Conservation (phyloP, 2,329 filamentous ascomycete species). For the Epichloe glyceriae region DNA sequence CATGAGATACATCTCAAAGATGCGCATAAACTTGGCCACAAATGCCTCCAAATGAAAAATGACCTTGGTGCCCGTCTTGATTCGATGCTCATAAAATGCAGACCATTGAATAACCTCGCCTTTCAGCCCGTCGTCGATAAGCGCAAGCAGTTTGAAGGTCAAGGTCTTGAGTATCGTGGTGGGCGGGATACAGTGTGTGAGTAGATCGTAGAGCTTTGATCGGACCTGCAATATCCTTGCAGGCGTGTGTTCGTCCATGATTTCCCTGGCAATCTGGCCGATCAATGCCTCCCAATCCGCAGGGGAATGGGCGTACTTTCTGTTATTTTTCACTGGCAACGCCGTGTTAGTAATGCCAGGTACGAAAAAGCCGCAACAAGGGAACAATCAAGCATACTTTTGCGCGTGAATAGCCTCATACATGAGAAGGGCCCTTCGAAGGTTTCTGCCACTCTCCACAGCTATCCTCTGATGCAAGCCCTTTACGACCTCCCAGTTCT, state of each 20-base stretch:
- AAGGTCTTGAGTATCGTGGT: slow-evolving; percentile 90
- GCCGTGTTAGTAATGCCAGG: slow-evolving; percentile 16
- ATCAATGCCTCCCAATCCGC: slow-evolving; percentile 96
- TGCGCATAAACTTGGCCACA: slow-evolving; percentile 95
- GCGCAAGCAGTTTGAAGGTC: slow-evolving; percentile 79
- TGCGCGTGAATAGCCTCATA: slow-evolving; percentile 95
- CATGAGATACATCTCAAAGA: slow-evolving; percentile 85
- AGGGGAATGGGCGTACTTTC: slow-evolving; percentile 84
- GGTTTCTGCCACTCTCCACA: slow-evolving; percentile 77
- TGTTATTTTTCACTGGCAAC: slow-evolving; percentile 63
- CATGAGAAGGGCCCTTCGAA: slow-evolving; percentile 86
- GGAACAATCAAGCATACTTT: slow-evolving; percentile 50
- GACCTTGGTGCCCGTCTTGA: slow-evolving; percentile 83
- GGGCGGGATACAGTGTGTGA: slow-evolving; percentile 93
- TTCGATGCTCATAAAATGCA: slow-evolving; percentile 92
- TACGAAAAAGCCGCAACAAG: neutral
- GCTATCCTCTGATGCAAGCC: slow-evolving; percentile 76
- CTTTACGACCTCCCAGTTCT: slow-evolving; percentile 67
- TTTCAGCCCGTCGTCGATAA: slow-evolving; percentile 82
- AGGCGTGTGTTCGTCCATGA: slow-evolving; percentile 86
- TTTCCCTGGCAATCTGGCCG: slow-evolving; percentile 78
- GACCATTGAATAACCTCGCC: slow-evolving; percentile 91
- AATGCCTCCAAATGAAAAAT: slow-evolving; percentile 98
- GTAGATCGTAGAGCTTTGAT: slow-evolving; percentile 88
- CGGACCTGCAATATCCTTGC: slow-evolving; percentile 76